Conservation (phyloP, 2,329 filamentous ascomycete genomes). For the Calonectria honghensis region DNA sequence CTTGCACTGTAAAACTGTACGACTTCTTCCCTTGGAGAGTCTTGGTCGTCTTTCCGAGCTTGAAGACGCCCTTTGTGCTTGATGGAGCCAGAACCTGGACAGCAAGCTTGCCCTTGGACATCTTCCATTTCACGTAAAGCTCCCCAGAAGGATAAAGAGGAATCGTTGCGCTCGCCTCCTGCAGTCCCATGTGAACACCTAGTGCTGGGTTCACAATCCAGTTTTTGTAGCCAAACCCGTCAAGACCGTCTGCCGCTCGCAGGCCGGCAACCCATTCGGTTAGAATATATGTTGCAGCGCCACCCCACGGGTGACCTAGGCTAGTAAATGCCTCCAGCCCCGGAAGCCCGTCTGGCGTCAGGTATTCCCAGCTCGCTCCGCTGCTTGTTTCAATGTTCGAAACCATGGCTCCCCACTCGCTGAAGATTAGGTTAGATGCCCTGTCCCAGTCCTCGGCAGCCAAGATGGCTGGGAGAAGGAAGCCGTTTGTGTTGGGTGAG, state of each 20-base stretch:
- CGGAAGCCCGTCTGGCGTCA: not conserved
- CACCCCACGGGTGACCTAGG: conserved; percentile 31
- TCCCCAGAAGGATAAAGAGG: conserved; percentile 19
- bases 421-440: conserved; percentile 8
- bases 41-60: conserved; percentile 14
- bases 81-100: conserved; percentile 6
- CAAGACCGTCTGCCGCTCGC: conserved; percentile 11
- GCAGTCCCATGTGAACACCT: conserved; percentile 21
- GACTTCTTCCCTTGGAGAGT: conserved; percentile 9
- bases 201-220: conserved; percentile 28
- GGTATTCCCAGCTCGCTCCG: conserved; percentile 34
- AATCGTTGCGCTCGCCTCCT: conserved; percentile 4
- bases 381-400: conserved; percentile 4
- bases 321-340: conserved; percentile 22
- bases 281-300: conserved; percentile 27
- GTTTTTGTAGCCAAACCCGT: conserved; percentile 30
- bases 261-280: conserved; percentile 35
- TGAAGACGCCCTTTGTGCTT: not conserved
- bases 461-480: conserved; percentile 24
- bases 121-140: conserved; percentile 7
- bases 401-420: conserved; percentile 24
- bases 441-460: conserved; percentile 7
- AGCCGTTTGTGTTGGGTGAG: conserved; percentile 33
- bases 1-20: conserved; percentile 13
- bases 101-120: not conserved